Evolutionary conservation across 2,329 filamentous ascomycete species (phyloP).

Genomic region (Fusarium compactum): DNA sequence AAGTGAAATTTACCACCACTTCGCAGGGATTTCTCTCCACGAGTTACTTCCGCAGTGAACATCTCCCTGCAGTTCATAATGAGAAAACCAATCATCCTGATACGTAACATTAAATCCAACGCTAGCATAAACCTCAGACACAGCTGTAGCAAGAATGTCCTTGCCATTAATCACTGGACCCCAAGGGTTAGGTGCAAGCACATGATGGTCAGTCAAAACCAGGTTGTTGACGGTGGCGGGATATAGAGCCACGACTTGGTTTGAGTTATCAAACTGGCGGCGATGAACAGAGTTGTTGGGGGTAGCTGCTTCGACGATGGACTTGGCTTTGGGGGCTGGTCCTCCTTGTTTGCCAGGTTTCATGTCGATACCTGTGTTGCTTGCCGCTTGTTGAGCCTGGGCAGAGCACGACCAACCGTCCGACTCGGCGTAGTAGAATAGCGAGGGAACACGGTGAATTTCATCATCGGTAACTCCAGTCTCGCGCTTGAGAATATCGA

Average conservation of each 20-base stretch:
- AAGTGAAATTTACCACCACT: background rate
- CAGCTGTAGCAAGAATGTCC: conserved; percentile 45
- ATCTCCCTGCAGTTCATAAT: conserved; percentile 43
- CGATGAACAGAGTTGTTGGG: background rate
- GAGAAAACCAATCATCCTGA: conserved; percentile 48
- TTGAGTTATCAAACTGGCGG: background rate
- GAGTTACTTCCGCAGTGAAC: conserved; percentile 44
- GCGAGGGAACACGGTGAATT: conserved; percentile 39
- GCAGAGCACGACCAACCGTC: conserved; percentile 2
- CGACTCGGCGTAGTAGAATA: conserved; percentile 22
- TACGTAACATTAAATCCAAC: conserved; percentile 41
- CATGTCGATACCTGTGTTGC: background rate
- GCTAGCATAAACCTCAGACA: conserved; percentile 37
- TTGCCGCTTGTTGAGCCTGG: background rate
- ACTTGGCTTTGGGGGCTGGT: conserved; percentile 11
- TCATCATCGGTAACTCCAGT: conserved; percentile 43
- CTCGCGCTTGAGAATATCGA: conserved; percentile 41
- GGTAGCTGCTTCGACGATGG: conserved; percentile 29
- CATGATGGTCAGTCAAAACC: conserved; percentile 26
- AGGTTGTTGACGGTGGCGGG: conserved; percentile 42
- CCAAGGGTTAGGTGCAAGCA: conserved; percentile 45
- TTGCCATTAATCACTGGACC: conserved; percentile 43
- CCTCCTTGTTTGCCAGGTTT: conserved; percentile 3
- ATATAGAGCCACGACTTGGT: conserved; percentile 13
- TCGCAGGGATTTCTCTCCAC: conserved; percentile 7